Base-by-base conservation (phyloP, 2,329 filamentous ascomycete genomes). In the Colletotrichum falcatum region DNA sequence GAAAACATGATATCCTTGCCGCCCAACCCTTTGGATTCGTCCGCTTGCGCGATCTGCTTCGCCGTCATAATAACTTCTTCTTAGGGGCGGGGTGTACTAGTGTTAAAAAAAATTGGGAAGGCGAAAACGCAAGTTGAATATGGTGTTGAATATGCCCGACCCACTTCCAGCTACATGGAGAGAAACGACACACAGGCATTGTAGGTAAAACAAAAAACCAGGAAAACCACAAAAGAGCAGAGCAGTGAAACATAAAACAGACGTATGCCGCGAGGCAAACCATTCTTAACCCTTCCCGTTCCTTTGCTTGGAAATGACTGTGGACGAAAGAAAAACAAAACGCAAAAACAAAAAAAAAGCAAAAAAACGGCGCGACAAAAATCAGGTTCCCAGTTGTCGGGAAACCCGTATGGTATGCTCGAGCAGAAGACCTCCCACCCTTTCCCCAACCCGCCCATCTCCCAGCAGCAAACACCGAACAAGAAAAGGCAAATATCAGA, bases 261-360 rank as follows among this genome's bases (percentile, higher is more conserved):
- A 77, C 74, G 73, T 77, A 73, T 76, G 78, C 79, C 79, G 79
- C 73, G 79, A 80, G 79, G 79, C 79, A 76, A 75, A 74, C 77
- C 77, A 78, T 74, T 79, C 76, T 79, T 79, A 76, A 74, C 73
- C 75, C 75, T 61, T 44, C 69, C 64, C 72, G 48, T 72, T 72
- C 64, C 62, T 61, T 61, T 37, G 35, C 30, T 46, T 46, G 65
- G 48, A 62, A 69, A 74, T 65, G 68, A 73, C 61, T 66, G 67
- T 65, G 59, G 49, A 71, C 61, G 60, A 67, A 63, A 71, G 3
- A 14, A 20, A 2, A 35, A 35, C 9, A 35, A 35, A 7, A 7
- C n/a, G n/a, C n/a, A n/a, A 42, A 5, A 67, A 44, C 16, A 39
- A 39, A 16, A 6, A 2, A 5, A 39, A 39, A 39, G 18, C 9